Evolutionary conservation across 2,329 filamentous ascomycete species (phyloP).

Genomic region (Neoscytalidium dimidiatum): DNA sequence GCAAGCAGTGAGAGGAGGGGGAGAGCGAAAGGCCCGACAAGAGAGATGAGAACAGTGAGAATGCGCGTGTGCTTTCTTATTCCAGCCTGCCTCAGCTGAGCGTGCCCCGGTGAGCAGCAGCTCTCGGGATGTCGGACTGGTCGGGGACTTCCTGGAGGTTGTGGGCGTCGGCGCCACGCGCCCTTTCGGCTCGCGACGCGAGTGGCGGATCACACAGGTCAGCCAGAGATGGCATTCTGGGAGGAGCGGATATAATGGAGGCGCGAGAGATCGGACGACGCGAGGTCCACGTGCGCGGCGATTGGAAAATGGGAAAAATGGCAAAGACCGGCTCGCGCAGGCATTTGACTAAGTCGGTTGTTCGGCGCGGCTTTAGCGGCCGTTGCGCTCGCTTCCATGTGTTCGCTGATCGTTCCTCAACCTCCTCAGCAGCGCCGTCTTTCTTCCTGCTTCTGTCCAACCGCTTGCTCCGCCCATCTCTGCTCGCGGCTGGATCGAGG

Average conservation of each 20-base stretch:
- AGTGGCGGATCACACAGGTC: neutral
- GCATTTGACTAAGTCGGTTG: neutral
- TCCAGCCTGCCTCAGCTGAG: neutral
- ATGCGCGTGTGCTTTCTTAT: neutral
- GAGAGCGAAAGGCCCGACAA: neutral
- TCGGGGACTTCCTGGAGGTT: neutral
- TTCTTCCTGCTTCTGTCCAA: slow-evolving; percentile 5
- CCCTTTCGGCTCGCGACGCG: neutral
- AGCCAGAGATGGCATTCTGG: neutral
- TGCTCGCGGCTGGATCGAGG: neutral
- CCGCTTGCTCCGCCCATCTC: neutral
- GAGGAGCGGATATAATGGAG: neutral
- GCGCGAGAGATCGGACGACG: neutral
- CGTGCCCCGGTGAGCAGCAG: neutral
- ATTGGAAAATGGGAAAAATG: neutral
- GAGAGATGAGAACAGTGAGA: neutral
- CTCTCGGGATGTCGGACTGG: no score
- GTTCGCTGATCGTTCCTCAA: slow-evolving; percentile 2
- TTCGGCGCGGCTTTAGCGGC: slow-evolving; percentile 8
- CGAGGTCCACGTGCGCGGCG: neutral
- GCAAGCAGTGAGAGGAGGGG: neutral
- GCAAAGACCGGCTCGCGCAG: neutral
- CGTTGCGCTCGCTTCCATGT: neutral
- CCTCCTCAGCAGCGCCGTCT: neutral
- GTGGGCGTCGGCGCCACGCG: neutral